Base-by-base conservation (phyloP, 2,329 filamentous ascomycete genomes). In the Podosphaera xanthii region DNA sequence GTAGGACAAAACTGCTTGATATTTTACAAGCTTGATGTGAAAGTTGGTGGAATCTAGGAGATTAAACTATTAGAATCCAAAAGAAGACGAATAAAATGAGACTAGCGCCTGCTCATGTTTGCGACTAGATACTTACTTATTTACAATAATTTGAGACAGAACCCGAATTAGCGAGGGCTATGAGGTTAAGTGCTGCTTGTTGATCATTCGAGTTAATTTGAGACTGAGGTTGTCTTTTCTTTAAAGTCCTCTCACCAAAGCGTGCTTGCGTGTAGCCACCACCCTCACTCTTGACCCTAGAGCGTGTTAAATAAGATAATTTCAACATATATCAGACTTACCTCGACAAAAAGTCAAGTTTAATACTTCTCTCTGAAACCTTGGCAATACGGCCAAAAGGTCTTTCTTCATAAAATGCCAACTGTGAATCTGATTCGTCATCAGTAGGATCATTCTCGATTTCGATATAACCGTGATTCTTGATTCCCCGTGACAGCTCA, bases 381-480 rank as follows among this genome's bases (percentile, higher is more conserved):
- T 79, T 79, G 69, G 83, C 83, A 31, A 80, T 73, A 35, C 78
- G 76, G n/a, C 84, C 84, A 66, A 80, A 83, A 14, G 78, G 77
- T 59, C 75, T 73, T 7, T 77, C 69, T 60, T 82, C 78, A 59
- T 76, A 77, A 73, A 83, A 82, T 38, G 75, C 76, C 49, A 71
- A 71, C 4, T 64, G 30, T 9, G 34, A 31, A 6, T 40, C 64
- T 35, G 73, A 70, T 42, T 71, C 70, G 56, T 78, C 75, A 30
- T 79, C 77, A 14, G 79, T 75, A 35, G 70, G 70, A 38, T 80
- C 77, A 42, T 83, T 77, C 59, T 83, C 81, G 59, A 89, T 72
- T 64, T 89, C 85, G 64, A 89, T 81, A 66, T 81, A 75, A 46
- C 85, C 84, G 61, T 85, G 85, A 69, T 87, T 87, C 67, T 72